phyloP scores from a whole-genome alignment of 2,329 filamentous ascomycete genomes.

The Chrysosporium keratinophilum region DNA sequence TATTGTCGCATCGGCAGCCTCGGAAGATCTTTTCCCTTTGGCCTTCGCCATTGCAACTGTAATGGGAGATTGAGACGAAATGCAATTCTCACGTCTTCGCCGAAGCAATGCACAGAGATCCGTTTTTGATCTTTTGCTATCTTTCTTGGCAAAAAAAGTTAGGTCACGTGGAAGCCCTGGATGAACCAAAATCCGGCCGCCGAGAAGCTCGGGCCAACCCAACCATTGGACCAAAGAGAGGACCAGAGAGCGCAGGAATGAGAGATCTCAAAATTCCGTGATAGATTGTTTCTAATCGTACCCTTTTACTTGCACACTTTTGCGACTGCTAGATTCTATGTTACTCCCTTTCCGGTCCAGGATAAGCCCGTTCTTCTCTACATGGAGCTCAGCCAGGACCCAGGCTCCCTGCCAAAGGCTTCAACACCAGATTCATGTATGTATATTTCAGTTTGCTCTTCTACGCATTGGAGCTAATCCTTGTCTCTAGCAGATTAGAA shows the following conservation, averaged over 20 bases:
- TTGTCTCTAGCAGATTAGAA: neutral
- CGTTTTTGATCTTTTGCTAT: neutral
- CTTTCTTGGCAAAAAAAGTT: neutral
- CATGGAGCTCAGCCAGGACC: neutral
- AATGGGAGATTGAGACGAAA: neutral
- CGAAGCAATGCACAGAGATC: no score
- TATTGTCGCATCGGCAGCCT: conserved; percentile 17
- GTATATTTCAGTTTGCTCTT: neutral
- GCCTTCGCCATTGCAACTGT: conserved; percentile 28
- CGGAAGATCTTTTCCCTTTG: conserved; percentile 28
- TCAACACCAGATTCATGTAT: conserved; percentile 1
- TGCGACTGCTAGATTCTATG: neutral
- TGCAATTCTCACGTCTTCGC: neutral
- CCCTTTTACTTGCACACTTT: neutral
- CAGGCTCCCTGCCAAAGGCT: neutral
- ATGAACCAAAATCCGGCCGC: neutral
- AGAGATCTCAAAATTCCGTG: neutral
- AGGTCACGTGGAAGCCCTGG: neutral
- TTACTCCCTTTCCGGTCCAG: neutral
- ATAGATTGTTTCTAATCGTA: neutral
- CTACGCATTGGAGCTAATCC: neutral
- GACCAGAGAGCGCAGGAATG: neutral
- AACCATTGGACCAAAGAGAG: neutral
- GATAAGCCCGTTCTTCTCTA: neutral
- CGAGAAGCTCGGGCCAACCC: neutral